Conservation (phyloP, 495 filamentous ascomycete species). For the Penicillium chermesinum region DNA sequence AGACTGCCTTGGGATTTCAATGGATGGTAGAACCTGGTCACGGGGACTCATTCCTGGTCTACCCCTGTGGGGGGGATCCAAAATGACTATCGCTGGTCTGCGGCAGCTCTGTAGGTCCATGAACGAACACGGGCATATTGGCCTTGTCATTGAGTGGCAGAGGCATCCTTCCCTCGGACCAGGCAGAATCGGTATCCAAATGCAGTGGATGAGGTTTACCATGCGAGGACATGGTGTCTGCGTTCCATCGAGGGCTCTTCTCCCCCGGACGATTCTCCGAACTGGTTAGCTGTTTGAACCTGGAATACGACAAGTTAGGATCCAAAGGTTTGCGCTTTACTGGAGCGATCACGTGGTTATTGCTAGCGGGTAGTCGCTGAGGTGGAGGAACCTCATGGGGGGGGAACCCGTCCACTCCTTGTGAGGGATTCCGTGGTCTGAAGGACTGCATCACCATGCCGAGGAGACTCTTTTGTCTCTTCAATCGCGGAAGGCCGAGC, state of each 20-base stretch:
- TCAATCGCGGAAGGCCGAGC: slow-evolving; percentile 16
- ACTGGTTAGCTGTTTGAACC: slow-evolving; percentile 24
- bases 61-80: slow-evolving; percentile 11
- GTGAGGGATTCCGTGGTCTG: slow-evolving; percentile 10
- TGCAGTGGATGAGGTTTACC: slow-evolving; percentile 13
- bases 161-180: slow-evolving; percentile 14
- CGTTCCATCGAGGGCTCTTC: slow-evolving; percentile 12
- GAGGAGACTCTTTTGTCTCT: slow-evolving; percentile 12
- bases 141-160: slow-evolving; percentile 13
- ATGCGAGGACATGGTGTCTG: slow-evolving; percentile 14
- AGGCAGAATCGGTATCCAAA: slow-evolving; percentile 13
- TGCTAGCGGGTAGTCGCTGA: background rate
- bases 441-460: slow-evolving; percentile 9
- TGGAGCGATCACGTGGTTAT: slow-evolving; percentile 12
- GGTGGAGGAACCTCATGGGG: slow-evolving; percentile 3
- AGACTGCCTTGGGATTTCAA: slow-evolving; percentile 28
- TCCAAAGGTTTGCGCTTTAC: slow-evolving; percentile 13
- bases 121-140: slow-evolving; percentile 36
- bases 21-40: slow-evolving; percentile 36
- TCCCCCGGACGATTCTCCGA: slow-evolving; percentile 21
- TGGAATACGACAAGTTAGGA: slow-evolving; percentile 3
- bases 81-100: slow-evolving; percentile 12
- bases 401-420: slow-evolving; percentile 13
- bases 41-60: slow-evolving; percentile 20
- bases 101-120: slow-evolving; percentile 25